Base-by-base conservation (phyloP, 345 rosid species). In the Eucalyptus paniculata region DNA sequence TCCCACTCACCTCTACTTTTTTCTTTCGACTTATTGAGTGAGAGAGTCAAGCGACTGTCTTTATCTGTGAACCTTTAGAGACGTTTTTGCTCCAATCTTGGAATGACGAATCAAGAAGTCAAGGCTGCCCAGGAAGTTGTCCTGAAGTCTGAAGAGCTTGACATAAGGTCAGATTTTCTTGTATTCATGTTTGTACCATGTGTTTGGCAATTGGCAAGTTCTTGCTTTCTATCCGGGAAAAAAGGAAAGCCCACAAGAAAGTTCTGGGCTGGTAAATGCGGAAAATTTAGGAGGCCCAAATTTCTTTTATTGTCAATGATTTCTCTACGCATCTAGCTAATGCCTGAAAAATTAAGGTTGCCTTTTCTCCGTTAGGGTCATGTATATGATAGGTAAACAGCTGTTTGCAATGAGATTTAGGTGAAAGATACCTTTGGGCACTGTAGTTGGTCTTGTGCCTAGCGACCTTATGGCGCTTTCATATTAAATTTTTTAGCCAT, bases 61-160 rank as follows among this genome's bases (percentile, higher is more conserved):
- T 77, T 77, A 6, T 53, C 88, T 86, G 88, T 87, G 50, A 86
- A 53, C 77, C 87, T 60, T 42, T 87, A 94, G 95, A 94, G 95
- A 91, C 96, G 95, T 9, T 93, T 94, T 87, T 93, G 96, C 88
- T 94, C 96, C 50, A 92, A 92, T 72, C 95, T 94, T 90, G 95
- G 94, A 89, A 92, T 94, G 95, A 92, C 91, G 54, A 92, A 94
- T 88, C 94, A 93, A 92, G 96, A 92, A 51, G 92, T 94, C 87
- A 94, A 93, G 93, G 96, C 96, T 47, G 96, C 96, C 58, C 95
- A 94, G 88, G 96, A 93, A 89, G 93, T 93, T 51, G 95, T 93
- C 50, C 92, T 91, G 91, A 94, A 94, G 88, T 92, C 95, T 86
- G 95, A 94, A 89, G 94, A 91, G 88, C 89, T 93, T 77, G 95